These are phyloP conservation scores for Asterochloris erici DNA, from an alignment of 139 green algal genomes.

Conservation along the genomic window DNA sequence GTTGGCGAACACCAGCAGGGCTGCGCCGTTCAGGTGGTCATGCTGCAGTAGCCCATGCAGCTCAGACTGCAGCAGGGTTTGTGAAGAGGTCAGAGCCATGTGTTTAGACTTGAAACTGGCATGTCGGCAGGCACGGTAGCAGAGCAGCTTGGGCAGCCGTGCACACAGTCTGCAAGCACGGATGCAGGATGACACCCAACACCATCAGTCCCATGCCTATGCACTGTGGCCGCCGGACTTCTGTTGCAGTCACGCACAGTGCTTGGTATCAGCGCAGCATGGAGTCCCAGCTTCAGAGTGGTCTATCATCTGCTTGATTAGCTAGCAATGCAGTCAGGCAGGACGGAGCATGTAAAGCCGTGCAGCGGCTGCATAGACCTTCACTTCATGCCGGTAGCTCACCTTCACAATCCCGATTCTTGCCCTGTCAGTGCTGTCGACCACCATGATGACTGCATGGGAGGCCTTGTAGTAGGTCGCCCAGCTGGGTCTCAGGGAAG, in stretches of 20 bases:
- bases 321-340: no score
- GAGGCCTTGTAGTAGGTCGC: slow-evolving; percentile 81
- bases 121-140: no score
- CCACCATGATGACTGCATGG: slow-evolving; percentile 76
- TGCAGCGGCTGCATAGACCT: no score
- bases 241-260: background rate
- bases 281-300: background rate
- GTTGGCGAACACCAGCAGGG: slow-evolving; percentile 85
- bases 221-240: no score
- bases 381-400: background rate
- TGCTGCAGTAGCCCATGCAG: slow-evolving; percentile 69
- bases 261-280: background rate
- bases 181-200: no score
- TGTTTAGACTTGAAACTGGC: no score
- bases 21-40: slow-evolving; percentile 57
- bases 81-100: background rate
- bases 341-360: no score
- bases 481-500: slow-evolving; percentile 83
- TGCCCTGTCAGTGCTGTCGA: slow-evolving; percentile 86
- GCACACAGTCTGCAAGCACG: no score
- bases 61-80: slow-evolving; percentile 55
- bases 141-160: no score
- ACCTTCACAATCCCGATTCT: slow-evolving; percentile 71
- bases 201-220: no score
- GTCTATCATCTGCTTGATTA: no score